Evolutionary conservation across 2,329 filamentous ascomycete genomes (phyloP).

Genomic region (Xylariaceae sp.): DNA sequence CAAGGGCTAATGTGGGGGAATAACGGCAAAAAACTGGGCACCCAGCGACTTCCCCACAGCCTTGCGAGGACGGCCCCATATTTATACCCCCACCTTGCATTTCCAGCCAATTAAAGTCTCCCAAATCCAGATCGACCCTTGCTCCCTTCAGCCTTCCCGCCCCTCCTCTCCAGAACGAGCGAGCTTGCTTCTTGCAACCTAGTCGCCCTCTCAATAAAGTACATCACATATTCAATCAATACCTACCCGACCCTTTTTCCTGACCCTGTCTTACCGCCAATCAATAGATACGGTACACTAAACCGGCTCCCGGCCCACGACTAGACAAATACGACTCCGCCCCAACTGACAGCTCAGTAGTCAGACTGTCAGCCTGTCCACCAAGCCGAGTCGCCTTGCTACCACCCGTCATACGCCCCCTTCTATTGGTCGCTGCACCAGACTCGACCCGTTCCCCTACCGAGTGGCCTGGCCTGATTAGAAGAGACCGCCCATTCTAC

Average conservation of each 20-base stretch:
- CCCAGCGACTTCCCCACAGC: not conserved
- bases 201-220: too few relatives aligned
- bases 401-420: not conserved
- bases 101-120: not conserved
- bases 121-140: not conserved
- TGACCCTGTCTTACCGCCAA: not conserved
- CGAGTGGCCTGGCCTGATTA: too few relatives aligned
- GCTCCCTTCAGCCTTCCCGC: not conserved
- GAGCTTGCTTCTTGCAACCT: not conserved
- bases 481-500: not conserved
- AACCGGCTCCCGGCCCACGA: not conserved
- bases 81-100: not conserved
- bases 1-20: not conserved
- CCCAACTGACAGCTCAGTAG: not conserved
- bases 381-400: not conserved
- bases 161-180: not conserved
- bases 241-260: not conserved
- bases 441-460: conserved; percentile 2
- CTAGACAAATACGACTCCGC: not conserved
- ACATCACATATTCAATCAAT: not conserved
- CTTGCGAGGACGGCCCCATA: not conserved
- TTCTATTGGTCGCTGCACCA: conserved; percentile 6
- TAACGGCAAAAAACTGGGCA: not conserved
- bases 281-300: not conserved
- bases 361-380: not conserved